Percentiles rank a stretch among this genome's conserved stretches.
Evolutionary conservation across 164 flowering plant species (phyloP).

Genomic region (Nelumbo lutea): DNA sequence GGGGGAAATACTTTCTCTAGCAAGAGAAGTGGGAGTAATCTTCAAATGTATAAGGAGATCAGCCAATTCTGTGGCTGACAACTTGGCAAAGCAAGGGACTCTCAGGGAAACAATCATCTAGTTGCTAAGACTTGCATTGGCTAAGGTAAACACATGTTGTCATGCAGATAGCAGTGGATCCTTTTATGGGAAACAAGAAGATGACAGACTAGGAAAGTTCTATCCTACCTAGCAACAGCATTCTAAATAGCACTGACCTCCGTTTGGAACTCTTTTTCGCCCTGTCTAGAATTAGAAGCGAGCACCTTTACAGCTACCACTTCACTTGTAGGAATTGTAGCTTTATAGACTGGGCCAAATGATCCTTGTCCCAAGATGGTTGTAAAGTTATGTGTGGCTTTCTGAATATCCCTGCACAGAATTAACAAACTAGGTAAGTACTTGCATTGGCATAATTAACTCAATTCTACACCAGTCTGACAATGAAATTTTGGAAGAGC

Average conservation of each 20-base stretch:
- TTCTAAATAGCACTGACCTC: conserved; percentile 46
- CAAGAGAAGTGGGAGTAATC: no score
- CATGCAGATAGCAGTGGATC: no score
- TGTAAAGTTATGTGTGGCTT: conserved; percentile 89
- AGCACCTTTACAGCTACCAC: conserved; percentile 78
- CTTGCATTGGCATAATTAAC: background rate
- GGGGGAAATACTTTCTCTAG: no score
- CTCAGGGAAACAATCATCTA: background rate
- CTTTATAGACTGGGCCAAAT: conserved; percentile 96
- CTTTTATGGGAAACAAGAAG: no score
- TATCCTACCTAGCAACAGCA: background rate
- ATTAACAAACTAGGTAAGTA: conserved; percentile 5
- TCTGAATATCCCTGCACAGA: conserved; percentile 78
- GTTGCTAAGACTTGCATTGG: background rate
- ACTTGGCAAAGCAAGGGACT: no score
- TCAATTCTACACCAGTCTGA: background rate
- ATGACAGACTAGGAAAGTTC: background rate
- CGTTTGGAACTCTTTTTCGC: conserved; percentile 88
- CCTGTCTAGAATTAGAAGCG: conserved; percentile 79
- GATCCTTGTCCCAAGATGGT: conserved; percentile 90
- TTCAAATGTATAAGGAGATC: no score
- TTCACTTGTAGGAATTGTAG: conserved; percentile 59
- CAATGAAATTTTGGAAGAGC: background rate
- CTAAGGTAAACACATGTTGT: no score
- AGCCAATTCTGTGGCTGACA: no score